phyloP scores from a whole-genome alignment of 1,139 yeast genomes.

The Geotrichum fermentans region DNA sequence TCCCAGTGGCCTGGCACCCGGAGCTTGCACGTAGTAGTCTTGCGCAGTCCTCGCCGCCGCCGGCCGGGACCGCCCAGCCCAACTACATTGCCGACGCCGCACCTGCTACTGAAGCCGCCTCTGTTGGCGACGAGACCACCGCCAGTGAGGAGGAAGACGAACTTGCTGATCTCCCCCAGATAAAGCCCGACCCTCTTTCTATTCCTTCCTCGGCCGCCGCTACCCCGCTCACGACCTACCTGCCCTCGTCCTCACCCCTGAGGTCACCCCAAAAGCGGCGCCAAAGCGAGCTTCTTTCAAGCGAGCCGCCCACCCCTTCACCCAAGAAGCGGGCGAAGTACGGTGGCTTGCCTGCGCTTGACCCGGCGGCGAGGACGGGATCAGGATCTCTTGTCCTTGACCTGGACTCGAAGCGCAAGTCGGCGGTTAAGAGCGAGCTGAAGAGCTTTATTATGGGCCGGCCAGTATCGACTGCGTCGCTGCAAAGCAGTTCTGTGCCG shows the following conservation, averaged over 20 bases:
- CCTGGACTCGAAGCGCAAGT: no score
- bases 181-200: no score
- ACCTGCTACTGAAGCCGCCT: no score
- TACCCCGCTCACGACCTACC: neutral
- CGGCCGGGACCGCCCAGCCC: neutral
- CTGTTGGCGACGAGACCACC: neutral
- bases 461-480: no score
- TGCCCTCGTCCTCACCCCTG: constrained; percentile 2
- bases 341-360: no score
- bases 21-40: neutral
- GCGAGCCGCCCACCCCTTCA: neutral
- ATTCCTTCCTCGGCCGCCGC: neutral
- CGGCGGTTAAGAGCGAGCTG: no score
- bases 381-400: no score
- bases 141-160: neutral
- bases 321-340: constrained; percentile 5
- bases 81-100: no score
- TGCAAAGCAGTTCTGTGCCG: no score
- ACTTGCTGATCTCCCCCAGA: no score
- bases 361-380: no score
- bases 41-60: neutral
- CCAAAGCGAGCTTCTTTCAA: neutral
- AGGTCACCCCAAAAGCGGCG: constrained; percentile 1
- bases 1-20: neutral
- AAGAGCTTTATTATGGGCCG: no score